Evolutionary conservation across 2,329 filamentous ascomycete species (phyloP), one percentile per base, ranked within the genome.

Genomic region (Neonectria punicea): DNA sequence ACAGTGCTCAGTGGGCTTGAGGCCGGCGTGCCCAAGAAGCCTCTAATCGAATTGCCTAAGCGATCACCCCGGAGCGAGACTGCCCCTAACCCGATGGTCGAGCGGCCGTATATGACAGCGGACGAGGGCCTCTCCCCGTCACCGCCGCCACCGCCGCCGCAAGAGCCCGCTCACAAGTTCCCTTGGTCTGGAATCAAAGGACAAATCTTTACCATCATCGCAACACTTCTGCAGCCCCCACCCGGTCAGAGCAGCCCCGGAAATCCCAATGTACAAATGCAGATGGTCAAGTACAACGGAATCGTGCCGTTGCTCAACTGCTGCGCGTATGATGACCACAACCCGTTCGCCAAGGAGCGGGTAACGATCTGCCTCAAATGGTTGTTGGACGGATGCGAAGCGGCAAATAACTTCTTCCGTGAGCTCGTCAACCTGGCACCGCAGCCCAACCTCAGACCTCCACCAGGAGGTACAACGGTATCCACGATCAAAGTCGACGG

Each of bases 321-420:
- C 79, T 98, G 94, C 73, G 88, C 90, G 34, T 96, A 96, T 76
- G 95, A 98, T 76, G 93, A 95, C 71, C 90, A 97, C 80, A 98
- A 98, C 75, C 93, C 94, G 0, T 98, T 95, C 76, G 94, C 97
- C 68, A 93, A 95, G 74, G 95, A 98, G 78, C 92, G 94, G 69
- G 93, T 93, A 3, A 93, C 94, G 54, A 90, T 97, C 76, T 94
- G 92, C 70, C 85, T 97, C n/a, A 94, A 95, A 76, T 97, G 90
- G 86, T 83, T 92, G 6, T 87, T 93, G 80, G 91, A 93, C 71
- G 91, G 91, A 13, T 93, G 90, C 65, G 87, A 90, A 34, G 90
- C 90, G 61, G 93, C 92, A 16, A 91, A 92, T 67, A 85, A 88
- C 34, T 91, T 92, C 71, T 88, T 94, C 57, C 85, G 89, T 59